Evolutionary conservation across 768 basidiomycete genomes (phyloP), one percentile per base, ranked within the genome.

Genomic region (Russula sp.): DNA sequence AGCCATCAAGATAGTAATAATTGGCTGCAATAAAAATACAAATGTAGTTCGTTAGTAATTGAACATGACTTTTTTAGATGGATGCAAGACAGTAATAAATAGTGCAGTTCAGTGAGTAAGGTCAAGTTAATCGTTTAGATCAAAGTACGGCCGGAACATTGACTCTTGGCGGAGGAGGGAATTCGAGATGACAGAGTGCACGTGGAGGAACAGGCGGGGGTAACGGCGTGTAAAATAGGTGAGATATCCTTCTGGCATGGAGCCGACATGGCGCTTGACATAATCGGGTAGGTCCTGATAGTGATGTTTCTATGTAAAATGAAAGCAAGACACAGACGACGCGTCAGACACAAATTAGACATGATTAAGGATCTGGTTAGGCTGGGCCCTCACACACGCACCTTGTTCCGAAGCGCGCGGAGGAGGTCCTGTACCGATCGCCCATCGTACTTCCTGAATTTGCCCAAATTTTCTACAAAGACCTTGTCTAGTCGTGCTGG

Each of bases 361-460:
- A 18, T 10, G 38, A 44, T 40, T 22, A 9, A 46, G 20, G 18
- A 52, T 20, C n/a, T 9, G n/a, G 3, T 5, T 34, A 14, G 10
- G 7, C 8, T 49, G 36, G n/a, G 32, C n/a, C 42, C 26, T 53
- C 4, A 16, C 1, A 9, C 5, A 74, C 85, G 49, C 62, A 93
- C 94, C 83, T 99, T 98, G 75, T 98, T 99, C 67, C 97, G 81
- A 71, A 99, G 76, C 5, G 97, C 97, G 57, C 97, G 83, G 54
- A 99, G 74, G 10, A 99, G 76, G 77, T 99, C 97, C 68, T 97
- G 90, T 11, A 98, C 89, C 59, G 89, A 90, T 71, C 80, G 80
- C 22, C 90, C 92, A 72, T 98, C 93, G 72, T 99, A 99, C 75
- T 98, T 99, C 69, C 97, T 81, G 76, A 94, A 98, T 75, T 98